Evolutionary conservation across 78 protist species (phyloP).

Genomic region (Dictyostelium intermedium): DNA sequence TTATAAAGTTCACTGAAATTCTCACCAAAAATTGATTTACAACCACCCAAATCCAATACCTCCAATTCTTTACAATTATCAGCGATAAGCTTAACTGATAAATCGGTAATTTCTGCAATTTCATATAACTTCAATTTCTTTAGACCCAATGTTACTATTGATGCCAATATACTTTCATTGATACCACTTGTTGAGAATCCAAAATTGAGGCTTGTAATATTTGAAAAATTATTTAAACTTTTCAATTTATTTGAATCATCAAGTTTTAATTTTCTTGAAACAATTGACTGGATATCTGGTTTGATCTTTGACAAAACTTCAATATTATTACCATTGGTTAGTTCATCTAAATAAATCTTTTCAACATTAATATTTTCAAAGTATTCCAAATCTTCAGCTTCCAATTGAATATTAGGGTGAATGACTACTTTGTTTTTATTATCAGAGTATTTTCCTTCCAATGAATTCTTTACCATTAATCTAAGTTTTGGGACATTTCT

Average conservation of each 20-base stretch:
- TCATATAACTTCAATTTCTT: constrained; percentile 2
- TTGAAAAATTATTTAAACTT: not conserved
- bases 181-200: not conserved
- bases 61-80: not conserved
- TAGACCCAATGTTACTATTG: not conserved
- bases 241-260: not conserved
- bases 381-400: not conserved
- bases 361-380: not conserved
- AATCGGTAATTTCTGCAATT: not conserved
- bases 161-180: not conserved
- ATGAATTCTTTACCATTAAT: not conserved
- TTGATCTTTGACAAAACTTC: not conserved
- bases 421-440: not conserved
- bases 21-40: not conserved
- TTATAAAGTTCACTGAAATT: not conserved
- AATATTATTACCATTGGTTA: not conserved
- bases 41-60: constrained; percentile 26
- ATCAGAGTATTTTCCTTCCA: not conserved
- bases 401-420: not conserved
- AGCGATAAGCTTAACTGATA: not conserved
- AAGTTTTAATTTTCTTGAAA: not conserved
- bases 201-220: constrained; percentile 6
- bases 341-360: not conserved
- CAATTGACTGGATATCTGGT: not conserved
- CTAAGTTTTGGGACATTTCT: not conserved